phyloP scores from a whole-genome alignment of 2,329 filamentous ascomycete species.

The Sphaerulina musiva region DNA sequence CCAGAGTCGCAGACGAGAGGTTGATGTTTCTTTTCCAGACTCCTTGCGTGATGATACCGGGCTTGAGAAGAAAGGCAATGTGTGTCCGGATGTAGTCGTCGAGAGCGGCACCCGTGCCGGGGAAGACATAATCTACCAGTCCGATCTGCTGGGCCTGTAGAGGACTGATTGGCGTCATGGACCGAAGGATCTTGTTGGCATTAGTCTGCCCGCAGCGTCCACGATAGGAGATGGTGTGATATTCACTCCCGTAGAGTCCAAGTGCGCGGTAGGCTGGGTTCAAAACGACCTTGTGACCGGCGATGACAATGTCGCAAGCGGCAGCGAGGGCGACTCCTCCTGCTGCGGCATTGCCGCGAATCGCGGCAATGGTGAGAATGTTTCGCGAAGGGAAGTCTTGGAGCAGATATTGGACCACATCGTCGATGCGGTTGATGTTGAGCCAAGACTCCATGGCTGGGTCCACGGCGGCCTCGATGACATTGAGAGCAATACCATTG shows the following conservation, averaged over 20 bases:
- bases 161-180: conserved; percentile 38
- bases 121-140: conserved; percentile 38
- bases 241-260: conserved; percentile 38
- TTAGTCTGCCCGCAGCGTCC: conserved; percentile 35
- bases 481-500: conserved; percentile 42
- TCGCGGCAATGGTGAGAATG: conserved; percentile 37
- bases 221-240: conserved; percentile 38
- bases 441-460: conserved; percentile 39
- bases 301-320: conserved; percentile 36
- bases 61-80: conserved; percentile 31
- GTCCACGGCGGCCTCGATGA: conserved; percentile 38
- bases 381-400: conserved; percentile 34
- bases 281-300: conserved; percentile 36
- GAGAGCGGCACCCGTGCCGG: conserved; percentile 31
- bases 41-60: conserved; percentile 19
- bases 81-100: conserved; percentile 36
- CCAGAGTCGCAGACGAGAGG: conserved; percentile 31
- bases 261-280: conserved; percentile 40
- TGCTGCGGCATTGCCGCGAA: conserved; percentile 40
- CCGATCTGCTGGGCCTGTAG: conserved; percentile 36
- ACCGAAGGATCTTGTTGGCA: conserved; percentile 31
- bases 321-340: conserved; percentile 41
- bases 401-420: conserved; percentile 37
- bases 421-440: conserved; percentile 43
- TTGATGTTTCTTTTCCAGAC: conserved; percentile 37